Base-by-base conservation (phyloP, 345 rosid species). In the Laguncularia racemosa region DNA sequence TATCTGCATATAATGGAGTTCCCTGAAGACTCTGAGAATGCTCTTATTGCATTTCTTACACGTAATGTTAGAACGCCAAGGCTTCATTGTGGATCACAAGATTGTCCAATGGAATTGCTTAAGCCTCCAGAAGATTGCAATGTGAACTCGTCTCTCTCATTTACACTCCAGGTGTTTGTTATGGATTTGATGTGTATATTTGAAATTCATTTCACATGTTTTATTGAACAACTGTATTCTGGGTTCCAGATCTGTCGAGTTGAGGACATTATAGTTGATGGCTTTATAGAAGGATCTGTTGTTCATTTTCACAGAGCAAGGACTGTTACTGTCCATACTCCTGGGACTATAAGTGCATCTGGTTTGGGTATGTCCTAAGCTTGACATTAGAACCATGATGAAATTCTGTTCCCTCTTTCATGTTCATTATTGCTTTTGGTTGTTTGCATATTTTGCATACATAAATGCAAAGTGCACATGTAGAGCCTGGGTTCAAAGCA, bases 111-210 rank as follows among this genome's bases (percentile, higher is more conserved):
- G 59, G 99, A 95, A 76, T 74, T 95, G 16, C 80, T 95, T 47
- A 77, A 69, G 64, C 99, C 99, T 8, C 99, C 99, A 69, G 99
- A 95, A 70, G 99, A 95, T 73, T 95, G 99, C 93, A 95, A 84
- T 73, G 96, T 95, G 76, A 95, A 95, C 77, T 66, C 97, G 26
- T 88, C 99, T 56, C 74, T 95, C 59, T 76, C 99, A 47, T 95
- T 95, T 73, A 95, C 99, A 20, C 93, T 95, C 65, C 99, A 95
- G 97, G 97, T 92, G 70, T 33, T 33, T 50, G 48, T 40, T 57
- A 16, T 21, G 40, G 13, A 21, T 23, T 45, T 23, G 45, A 58
- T 26, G 50, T 43, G 50, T 40, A 55, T 59, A 47, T 47, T 28
- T 61, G 33, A 53, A 16, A 16, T 61, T 62, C 47, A 52, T 59